phyloP scores from a whole-genome alignment of 2,329 filamentous ascomycete genomes.

The Venturia pyrina region DNA sequence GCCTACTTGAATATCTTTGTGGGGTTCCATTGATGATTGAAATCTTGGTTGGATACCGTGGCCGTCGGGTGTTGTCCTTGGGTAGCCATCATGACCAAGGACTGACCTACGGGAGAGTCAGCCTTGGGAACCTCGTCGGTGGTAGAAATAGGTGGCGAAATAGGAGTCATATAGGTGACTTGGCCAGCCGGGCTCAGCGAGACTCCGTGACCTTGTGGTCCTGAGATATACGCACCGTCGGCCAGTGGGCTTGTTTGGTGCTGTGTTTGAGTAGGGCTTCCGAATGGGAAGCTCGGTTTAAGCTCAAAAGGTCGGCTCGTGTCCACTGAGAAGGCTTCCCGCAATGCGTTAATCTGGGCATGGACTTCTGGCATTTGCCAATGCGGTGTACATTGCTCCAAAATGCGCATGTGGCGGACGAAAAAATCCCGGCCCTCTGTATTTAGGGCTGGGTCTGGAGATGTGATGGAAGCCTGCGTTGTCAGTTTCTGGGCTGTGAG shows the following conservation, averaged over 20 bases:
- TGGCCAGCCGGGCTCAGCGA: constrained; percentile 43
- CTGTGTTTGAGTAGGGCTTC: constrained; percentile 58
- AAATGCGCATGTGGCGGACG: constrained; percentile 82
- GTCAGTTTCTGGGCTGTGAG: constrained; percentile 15
- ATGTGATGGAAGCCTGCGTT: constrained; percentile 74
- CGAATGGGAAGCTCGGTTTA: constrained; percentile 78
- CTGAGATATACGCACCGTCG: constrained; percentile 30
- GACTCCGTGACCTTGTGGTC: constrained; percentile 35
- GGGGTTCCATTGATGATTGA: constrained; percentile 73
- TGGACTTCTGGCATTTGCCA: constrained; percentile 89
- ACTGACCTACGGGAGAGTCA: constrained; percentile 64
- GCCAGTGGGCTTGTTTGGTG: constrained; percentile 50
- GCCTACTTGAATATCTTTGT: constrained; percentile 83
- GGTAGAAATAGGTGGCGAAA: constrained; percentile 71
- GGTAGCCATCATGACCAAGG: constrained; percentile 58
- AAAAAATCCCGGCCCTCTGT: constrained; percentile 81
- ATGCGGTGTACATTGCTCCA: constrained; percentile 72
- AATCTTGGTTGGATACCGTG: constrained; percentile 43
- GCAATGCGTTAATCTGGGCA: constrained; percentile 77
- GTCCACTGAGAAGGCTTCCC: constrained; percentile 86
- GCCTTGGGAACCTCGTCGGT: constrained; percentile 64
- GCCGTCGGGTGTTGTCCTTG: constrained; percentile 41
- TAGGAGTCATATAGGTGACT: constrained; percentile 56
- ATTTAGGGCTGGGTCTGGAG: constrained; percentile 81
- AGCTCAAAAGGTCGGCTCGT: constrained; percentile 75